Evolutionary conservation across 108 stramenopile genomes (phyloP), one percentile per base, ranked within the genome.

Genomic region (Asterionellopsis glacialis): DNA sequence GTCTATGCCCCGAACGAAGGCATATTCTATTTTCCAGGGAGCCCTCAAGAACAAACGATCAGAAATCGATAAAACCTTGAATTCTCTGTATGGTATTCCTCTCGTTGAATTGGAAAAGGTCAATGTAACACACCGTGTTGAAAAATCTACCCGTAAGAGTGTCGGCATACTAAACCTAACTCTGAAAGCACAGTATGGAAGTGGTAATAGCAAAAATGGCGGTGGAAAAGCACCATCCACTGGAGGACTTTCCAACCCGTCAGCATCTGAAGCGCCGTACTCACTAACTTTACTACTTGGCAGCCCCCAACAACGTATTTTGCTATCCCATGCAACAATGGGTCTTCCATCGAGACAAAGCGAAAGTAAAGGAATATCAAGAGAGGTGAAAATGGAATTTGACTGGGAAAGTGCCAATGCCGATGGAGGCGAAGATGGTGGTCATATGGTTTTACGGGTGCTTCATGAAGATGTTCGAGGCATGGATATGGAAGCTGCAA

Each of bases 391-490:
- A 27, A 15, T 67, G 12, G 24, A 49, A 1, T 85, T 85, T 59
- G 79, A 84, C 45, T 84, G 83, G 83, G 53, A 59, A 28, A n/a
- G 39, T 12, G 83, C 79, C 5, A 77, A 77, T 28, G 64, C 68
- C 18, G 64, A 64, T 44, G 75, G 74, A 21, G 77, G 77, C 0
- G 65, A 66, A 52, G 76, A 72, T 25, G 63, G 66, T 39, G 74
- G 74, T 4, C 28, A 22, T 15, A 50, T 84, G 16, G 53, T 76
- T 19, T 27, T 84, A 2, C 60, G 79, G 14, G 45, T 80, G 27
- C 45, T 84, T 5, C 41, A 43, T 15, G 76, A 78, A 27, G 51
- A 67, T 1, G 18, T 73, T 19, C 73, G 69, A 24, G 83, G 83
- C 15, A 40, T 85, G 24, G 83, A 85, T 55, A 41, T 48, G 22